These are phyloP conservation scores for Exobasidium cylindrosporum DNA, from an alignment of 1,284 basidiomycete species.

Conservation along the genomic window DNA sequence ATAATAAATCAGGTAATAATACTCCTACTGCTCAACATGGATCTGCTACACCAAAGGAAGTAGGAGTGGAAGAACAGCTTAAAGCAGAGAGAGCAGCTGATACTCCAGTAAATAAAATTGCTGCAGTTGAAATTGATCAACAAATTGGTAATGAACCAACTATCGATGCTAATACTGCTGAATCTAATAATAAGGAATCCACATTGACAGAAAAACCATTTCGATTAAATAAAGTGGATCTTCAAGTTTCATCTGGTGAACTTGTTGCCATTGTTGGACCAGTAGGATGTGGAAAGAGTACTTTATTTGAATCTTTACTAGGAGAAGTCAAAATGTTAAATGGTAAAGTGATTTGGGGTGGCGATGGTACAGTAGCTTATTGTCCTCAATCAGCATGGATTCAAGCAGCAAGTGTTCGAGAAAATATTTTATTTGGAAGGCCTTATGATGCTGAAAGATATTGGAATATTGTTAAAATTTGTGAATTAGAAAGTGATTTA, in stretches of 20 bases:
- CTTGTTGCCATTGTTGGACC: constrained; percentile 50
- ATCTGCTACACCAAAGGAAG: constrained; percentile 2
- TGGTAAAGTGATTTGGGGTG: constrained; percentile 48
- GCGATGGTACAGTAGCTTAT: constrained; percentile 62
- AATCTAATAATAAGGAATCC: constrained; percentile 17
- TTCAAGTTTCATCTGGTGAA: constrained; percentile 33
- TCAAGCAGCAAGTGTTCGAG: constrained; percentile 72
- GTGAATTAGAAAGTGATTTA: constrained; percentile 61
- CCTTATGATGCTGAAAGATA: constrained; percentile 61
- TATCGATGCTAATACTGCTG: not conserved
- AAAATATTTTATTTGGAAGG: constrained; percentile 59
- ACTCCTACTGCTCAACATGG: not conserved
- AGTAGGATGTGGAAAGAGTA: constrained; percentile 52
- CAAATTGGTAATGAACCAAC: constrained; percentile 21
- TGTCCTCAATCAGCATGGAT: constrained; percentile 86
- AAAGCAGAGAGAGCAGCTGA: constrained; percentile 22
- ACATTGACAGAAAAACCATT: constrained; percentile 32
- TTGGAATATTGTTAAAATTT: constrained; percentile 46
- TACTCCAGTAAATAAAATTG: constrained; percentile 1
- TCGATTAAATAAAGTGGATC: constrained; percentile 32
- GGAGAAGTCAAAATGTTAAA: constrained; percentile 48
- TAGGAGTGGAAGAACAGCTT: constrained; percentile 7
- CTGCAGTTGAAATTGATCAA: constrained; percentile 16
- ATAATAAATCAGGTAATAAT: not conserved
- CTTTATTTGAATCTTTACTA: constrained; percentile 45